Conservation (phyloP, 108 stramenopile species). For the Pseudonitzschia pungens region DNA sequence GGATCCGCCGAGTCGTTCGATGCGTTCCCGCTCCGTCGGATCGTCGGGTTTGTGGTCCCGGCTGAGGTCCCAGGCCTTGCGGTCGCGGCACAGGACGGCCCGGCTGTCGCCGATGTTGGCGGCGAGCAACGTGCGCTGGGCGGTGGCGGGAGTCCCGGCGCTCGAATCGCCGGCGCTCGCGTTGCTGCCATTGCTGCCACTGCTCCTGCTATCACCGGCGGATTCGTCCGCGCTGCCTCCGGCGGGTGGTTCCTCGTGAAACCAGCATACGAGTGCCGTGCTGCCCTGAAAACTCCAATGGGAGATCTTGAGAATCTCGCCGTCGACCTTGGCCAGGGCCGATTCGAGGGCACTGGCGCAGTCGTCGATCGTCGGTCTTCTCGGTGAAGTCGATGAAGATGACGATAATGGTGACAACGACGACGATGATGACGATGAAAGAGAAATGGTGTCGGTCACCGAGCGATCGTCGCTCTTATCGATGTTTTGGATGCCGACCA, state of each 20-base stretch:
- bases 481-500: too few relatives aligned
- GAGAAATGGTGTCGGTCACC: too few relatives aligned
- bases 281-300: conserved; percentile 87
- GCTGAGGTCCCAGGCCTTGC: conserved; percentile 70
- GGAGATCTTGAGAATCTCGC: conserved; percentile 54
- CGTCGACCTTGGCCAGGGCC: conserved; percentile 68
- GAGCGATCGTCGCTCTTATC: too few relatives aligned
- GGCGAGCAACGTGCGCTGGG: conserved; percentile 51
- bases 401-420: too few relatives aligned
- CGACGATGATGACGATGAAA: too few relatives aligned
- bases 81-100: conserved; percentile 68
- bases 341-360: conserved; percentile 41
- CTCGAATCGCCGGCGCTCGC: too few relatives aligned
- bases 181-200: too few relatives aligned
- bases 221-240: too few relatives aligned
- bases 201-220: too few relatives aligned
- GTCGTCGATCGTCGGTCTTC: conserved; percentile 23
- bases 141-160: neutral
- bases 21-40: conserved; percentile 55
- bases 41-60: conserved; percentile 89
- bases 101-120: conserved; percentile 94
- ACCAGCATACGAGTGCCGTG: conserved; percentile 82
- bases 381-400: too few relatives aligned
- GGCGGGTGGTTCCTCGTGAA: conserved; percentile 52
- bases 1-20: conserved; percentile 66